phyloP scores from a whole-genome alignment of 441 rosid genomes.

The Croton laevigatus region DNA sequence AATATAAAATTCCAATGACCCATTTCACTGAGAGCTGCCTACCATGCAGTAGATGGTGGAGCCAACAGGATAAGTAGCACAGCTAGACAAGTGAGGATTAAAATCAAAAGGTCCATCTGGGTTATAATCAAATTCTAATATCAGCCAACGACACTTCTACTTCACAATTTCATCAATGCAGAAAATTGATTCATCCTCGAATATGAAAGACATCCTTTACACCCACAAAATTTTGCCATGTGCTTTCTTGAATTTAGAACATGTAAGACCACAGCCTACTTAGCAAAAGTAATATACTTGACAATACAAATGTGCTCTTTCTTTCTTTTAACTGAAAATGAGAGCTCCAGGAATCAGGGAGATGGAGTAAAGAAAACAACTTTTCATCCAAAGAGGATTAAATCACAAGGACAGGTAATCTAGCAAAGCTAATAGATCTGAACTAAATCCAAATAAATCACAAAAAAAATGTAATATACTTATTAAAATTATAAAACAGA shows the following conservation, averaged over 20 bases:
- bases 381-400: not conserved
- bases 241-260: too few relatives aligned
- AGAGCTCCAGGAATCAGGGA: not conserved
- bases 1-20: not conserved
- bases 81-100: not conserved
- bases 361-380: not conserved
- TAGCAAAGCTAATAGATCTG: conserved; percentile 1
- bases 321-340: too few relatives aligned
- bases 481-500: not conserved
- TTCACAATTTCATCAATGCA: not conserved
- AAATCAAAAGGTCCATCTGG: not conserved
- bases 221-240: not conserved
- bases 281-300: too few relatives aligned
- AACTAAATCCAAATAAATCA: not conserved
- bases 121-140: not conserved
- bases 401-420: not conserved
- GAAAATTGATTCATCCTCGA: not conserved
- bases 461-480: not conserved
- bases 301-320: too few relatives aligned
- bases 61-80: not conserved
- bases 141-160: not conserved
- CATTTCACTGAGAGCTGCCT: not conserved
- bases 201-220: too few relatives aligned
- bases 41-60: not conserved
- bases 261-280: too few relatives aligned